Evolutionary conservation across 345 rosid species (phyloP).

Genomic region (Eutrema yunnanense): DNA sequence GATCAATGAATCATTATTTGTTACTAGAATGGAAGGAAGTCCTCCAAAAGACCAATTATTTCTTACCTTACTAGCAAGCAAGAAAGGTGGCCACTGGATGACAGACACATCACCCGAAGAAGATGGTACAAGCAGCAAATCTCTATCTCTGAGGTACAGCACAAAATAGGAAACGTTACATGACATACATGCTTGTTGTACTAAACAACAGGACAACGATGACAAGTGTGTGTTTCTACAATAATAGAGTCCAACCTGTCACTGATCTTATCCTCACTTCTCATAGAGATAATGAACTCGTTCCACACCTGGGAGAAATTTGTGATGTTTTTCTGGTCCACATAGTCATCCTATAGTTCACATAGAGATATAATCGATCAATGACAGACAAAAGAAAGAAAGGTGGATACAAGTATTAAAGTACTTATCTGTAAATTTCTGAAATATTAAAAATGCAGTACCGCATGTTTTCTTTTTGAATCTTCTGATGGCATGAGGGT

Average conservation of each 20-base stretch:
- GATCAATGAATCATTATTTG: not conserved
- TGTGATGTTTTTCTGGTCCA: conserved; percentile 45
- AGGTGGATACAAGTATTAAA: conserved; percentile 1
- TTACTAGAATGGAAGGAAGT: conserved; percentile 9
- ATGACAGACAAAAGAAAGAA: not conserved
- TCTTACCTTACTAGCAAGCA: conserved; percentile 96
- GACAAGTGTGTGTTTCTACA: conserved; percentile 3
- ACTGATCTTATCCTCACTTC: conserved; percentile 81
- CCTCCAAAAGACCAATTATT: not conserved
- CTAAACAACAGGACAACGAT: not conserved
- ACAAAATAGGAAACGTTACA: conserved; percentile 19
- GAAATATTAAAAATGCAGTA: conserved; percentile 9
- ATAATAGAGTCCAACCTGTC: conserved; percentile 47
- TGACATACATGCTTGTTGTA: conserved; percentile 29
- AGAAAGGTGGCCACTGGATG: conserved; percentile 93
- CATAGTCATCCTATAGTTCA: conserved; percentile 43
- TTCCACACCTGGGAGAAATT: conserved; percentile 88
- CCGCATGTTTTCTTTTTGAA: conserved; percentile 29
- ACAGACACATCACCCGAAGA: conserved; percentile 60
- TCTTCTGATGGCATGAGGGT: conserved; percentile 57
- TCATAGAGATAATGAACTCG: conserved; percentile 72
- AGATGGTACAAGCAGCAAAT: conserved; percentile 88
- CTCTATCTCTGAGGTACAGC: conserved; percentile 55
- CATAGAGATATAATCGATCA: conserved; percentile 12
- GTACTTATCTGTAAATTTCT: not conserved